Percentiles rank a stretch among this genome's conserved stretches.
Evolutionary conservation across 1,139 yeast species (phyloP).

Genomic region (Blastobotrys aristatus): DNA sequence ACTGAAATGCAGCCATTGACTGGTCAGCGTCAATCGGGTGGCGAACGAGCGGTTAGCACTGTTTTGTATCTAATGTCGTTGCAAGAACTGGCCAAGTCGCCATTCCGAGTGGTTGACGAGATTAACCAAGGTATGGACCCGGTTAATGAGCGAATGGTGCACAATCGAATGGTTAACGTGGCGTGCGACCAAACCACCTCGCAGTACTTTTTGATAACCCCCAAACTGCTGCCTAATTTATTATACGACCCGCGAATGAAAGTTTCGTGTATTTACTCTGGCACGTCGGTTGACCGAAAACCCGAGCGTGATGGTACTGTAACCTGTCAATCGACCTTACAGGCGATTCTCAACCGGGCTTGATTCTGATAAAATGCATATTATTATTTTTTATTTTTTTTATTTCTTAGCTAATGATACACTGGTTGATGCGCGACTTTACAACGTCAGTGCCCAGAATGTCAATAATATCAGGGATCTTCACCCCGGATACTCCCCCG

Average conservation of each 20-base stretch:
- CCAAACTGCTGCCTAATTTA: constrained; percentile 76
- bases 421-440: neutral
- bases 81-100: constrained; percentile 87
- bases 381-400: neutral
- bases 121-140: constrained; percentile 99
- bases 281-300: constrained; percentile 30
- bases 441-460: constrained; percentile 8
- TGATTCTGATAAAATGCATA: neutral
- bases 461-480: constrained; percentile 12
- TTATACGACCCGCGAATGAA: constrained; percentile 79
- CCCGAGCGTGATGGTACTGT: neutral
- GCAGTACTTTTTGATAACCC: constrained; percentile 90
- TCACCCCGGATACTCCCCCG: constrained; percentile 60
- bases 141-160: constrained; percentile 82
- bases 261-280: constrained; percentile 83
- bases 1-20: constrained; percentile 67
- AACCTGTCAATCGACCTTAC: neutral
- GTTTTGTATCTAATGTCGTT: constrained; percentile 84
- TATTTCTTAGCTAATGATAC: neutral
- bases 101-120: constrained; percentile 94
- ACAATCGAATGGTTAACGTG: constrained; percentile 76
- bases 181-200: constrained; percentile 60
- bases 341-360: neutral
- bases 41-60: constrained; percentile 94
- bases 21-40: constrained; percentile 92